Base-by-base conservation (phyloP, 2,329 filamentous ascomycete genomes). In the Diaporthe caulivora region DNA sequence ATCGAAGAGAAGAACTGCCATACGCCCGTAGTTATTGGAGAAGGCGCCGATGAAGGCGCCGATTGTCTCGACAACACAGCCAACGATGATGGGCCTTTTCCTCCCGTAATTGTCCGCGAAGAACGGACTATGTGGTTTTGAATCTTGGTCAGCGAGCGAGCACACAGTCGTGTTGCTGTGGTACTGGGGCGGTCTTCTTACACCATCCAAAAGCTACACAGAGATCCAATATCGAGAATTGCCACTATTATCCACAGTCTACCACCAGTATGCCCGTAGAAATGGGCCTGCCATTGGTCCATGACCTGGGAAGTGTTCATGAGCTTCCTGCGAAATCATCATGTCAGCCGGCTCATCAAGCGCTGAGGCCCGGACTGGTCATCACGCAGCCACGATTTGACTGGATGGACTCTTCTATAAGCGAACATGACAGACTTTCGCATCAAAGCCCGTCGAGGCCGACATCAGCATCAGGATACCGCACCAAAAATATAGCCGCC, bases 361-460 rank as follows among this genome's bases (percentile, higher is more conserved):
- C 18, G 24, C 21, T 71, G 47, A 64, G 44, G 31, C 21, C 21
- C 11, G 15, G n/a, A 15, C 18, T 40, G 55, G 34, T 26, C 55
- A 17, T 24, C 5, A 26, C 34, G 8, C 55, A 26, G 15, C 34
- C 24, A 18, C 13, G 11, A n/a, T 40, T n/a, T 15, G 17, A 8
- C 18, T 17, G 15, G 42, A 74, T 64, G 77, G 11, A 11, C 29
- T n/a, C 9, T 34, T 37, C 58, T 18, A 31, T 21, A 21, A 9
- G 31, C 8, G 68, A 26, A 0, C 17, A 54, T 7, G 8, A 21
- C 2, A 6, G 37, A 77, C 77, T 75, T 29, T 85, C 83, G 89
- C 89, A 81, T 92, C 90, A 78, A 91, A 91, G 70, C 89, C 89
- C 10, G 89, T 91, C 40, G 89, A 91, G 55, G 89, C 89, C 40